Conservation (phyloP, 257 asterid genomes). For the Linaria vulgaris region DNA sequence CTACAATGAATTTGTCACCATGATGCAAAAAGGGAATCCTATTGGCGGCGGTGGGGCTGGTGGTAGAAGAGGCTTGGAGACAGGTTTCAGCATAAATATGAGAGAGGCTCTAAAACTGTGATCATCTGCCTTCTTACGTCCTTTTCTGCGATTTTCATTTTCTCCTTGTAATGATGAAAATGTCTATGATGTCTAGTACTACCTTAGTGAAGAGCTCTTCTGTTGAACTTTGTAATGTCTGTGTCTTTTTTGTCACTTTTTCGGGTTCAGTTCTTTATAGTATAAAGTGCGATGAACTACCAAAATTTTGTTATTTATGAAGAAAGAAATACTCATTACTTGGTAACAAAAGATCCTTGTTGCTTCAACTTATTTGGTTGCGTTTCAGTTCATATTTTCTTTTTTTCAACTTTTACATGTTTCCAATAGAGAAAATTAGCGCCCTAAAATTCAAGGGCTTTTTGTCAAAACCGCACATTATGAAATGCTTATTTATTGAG, state of each 20-base stretch:
- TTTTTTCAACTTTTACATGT: too few relatives aligned
- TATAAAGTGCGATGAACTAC: too few relatives aligned
- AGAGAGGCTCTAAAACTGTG: constrained; percentile 61
- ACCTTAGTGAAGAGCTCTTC: constrained; percentile 10
- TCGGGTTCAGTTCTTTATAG: constrained; percentile 16
- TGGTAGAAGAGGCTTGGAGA: constrained; percentile 57
- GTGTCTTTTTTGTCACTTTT: constrained; percentile 1
- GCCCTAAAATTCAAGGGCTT: too few relatives aligned
- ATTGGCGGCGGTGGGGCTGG: constrained; percentile 34
- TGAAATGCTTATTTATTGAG: too few relatives aligned
- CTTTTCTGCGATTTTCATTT: constrained; percentile 1
- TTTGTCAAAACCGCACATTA: too few relatives aligned
- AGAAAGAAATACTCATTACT: not conserved
- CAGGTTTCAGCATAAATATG: constrained; percentile 71
- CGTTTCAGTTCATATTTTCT: too few relatives aligned
- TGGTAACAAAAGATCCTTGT: not conserved
- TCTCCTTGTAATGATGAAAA: not conserved
- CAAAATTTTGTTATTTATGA: not conserved
- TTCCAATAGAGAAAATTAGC: too few relatives aligned
- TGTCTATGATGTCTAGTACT: constrained; percentile 14
- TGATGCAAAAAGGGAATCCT: constrained; percentile 80
- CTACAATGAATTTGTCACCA: constrained; percentile 75
- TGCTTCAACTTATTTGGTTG: not conserved
- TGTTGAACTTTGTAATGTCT: not conserved
- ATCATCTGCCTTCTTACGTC: constrained; percentile 4